These are phyloP conservation scores for Coniochaeta sp. DNA, from an alignment of 2,329 filamentous ascomycete genomes.

Conservation along the genomic window DNA sequence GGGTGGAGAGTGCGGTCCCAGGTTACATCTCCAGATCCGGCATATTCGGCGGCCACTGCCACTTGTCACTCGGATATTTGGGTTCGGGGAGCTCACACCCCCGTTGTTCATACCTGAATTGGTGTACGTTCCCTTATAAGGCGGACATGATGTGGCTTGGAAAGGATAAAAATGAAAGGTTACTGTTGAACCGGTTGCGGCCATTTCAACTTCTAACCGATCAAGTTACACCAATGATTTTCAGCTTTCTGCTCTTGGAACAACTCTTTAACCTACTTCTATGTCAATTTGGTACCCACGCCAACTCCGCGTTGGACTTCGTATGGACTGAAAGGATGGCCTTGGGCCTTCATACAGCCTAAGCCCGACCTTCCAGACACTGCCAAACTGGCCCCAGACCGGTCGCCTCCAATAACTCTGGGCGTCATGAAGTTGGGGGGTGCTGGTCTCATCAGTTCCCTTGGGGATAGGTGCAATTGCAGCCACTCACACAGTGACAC, in stretches of 20 bases:
- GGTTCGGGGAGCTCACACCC: slow-evolving; percentile 15
- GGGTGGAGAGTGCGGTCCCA: neutral
- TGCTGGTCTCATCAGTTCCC: neutral
- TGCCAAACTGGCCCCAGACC: neutral
- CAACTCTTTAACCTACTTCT: neutral
- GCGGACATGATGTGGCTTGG: neutral
- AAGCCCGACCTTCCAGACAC: neutral
- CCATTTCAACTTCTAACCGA: neutral
- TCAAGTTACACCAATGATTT: neutral
- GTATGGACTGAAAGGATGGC: neutral
- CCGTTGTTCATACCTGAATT: slow-evolving; percentile 1
- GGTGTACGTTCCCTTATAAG: neutral
- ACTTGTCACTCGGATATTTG: slow-evolving; percentile 24
- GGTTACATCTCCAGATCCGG: slow-evolving; percentile 7
- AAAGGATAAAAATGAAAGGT: neutral
- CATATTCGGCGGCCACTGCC: slow-evolving; percentile 20
- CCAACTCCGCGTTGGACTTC: neutral
- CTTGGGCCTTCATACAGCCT: neutral
- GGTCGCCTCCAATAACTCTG: neutral
- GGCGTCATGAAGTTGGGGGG: neutral
- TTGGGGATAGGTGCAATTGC: neutral
- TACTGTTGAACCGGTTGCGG: neutral
- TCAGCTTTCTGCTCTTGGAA: neutral
- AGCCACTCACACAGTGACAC: slow-evolving; percentile 2
- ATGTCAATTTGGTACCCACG: neutral